These are phyloP conservation scores for Cadophora sp. DNA, from an alignment of 2,329 filamentous ascomycete species.

Conservation along the genomic window DNA sequence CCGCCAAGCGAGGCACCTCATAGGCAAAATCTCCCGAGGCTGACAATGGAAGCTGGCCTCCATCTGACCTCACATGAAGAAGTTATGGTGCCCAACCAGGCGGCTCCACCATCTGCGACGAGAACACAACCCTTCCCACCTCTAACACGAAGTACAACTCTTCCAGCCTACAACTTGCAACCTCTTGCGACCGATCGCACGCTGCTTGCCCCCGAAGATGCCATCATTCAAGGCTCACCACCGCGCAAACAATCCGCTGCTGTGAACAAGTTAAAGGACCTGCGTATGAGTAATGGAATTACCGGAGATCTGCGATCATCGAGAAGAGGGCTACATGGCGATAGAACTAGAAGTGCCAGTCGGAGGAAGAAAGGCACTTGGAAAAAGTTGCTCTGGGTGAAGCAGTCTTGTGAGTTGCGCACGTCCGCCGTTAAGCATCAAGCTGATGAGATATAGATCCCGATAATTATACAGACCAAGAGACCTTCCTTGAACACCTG, in stretches of 20 bases:
- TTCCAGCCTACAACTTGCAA: slow-evolving; percentile 28
- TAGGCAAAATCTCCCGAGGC: slow-evolving; percentile 20
- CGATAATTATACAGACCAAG: slow-evolving; percentile 98
- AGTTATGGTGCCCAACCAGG: slow-evolving; percentile 43
- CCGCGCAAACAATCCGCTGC: slow-evolving; percentile 56
- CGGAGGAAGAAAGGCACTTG: slow-evolving; percentile 75
- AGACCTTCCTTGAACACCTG: slow-evolving; percentile 94
- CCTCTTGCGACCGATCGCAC: slow-evolving; percentile 57
- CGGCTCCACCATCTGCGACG: slow-evolving; percentile 32
- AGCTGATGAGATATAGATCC: slow-evolving; percentile 67
- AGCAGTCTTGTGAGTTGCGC: slow-evolving; percentile 77
- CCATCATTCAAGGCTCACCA: slow-evolving; percentile 69
- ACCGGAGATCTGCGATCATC: slow-evolving; percentile 29
- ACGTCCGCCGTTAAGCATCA: slow-evolving; percentile 7
- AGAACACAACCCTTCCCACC: slow-evolving; percentile 33
- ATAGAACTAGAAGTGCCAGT: slow-evolving; percentile 55
- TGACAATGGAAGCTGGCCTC: slow-evolving; percentile 22
- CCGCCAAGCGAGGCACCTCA: slow-evolving; percentile 4
- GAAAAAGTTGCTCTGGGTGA: slow-evolving; percentile 98
- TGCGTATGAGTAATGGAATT: slow-evolving; percentile 41
- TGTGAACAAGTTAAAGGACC: slow-evolving; percentile 50
- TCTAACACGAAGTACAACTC: slow-evolving; percentile 38
- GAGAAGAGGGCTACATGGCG: slow-evolving; percentile 39
- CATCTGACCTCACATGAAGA: slow-evolving; percentile 28
- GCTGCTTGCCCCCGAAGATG: slow-evolving; percentile 84